phyloP scores from a whole-genome alignment of 495 filamentous ascomycete genomes.

The Neurospora sp. region DNA sequence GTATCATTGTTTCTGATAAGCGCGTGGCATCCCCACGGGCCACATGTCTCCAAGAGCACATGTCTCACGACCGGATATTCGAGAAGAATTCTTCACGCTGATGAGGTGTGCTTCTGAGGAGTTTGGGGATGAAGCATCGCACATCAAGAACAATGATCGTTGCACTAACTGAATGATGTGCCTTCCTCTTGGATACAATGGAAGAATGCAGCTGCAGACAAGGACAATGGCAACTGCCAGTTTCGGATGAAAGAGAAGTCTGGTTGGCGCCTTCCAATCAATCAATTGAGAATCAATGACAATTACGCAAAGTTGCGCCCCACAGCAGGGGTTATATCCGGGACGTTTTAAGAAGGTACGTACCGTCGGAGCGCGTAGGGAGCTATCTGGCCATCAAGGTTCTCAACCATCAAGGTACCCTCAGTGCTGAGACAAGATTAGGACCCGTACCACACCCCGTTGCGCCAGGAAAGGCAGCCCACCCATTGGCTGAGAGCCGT shows the following conservation, averaged over 20 bases:
- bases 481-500: neutral
- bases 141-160: neutral
- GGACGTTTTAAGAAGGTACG: neutral
- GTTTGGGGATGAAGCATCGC: neutral
- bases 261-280: neutral
- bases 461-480: neutral
- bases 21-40: neutral
- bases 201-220: neutral
- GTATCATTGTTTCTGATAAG: neutral
- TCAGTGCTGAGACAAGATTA: neutral
- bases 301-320: neutral
- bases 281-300: neutral
- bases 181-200: neutral
- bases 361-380: neutral
- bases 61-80: neutral
- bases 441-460: neutral
- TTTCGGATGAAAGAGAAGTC: neutral
- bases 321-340: neutral
- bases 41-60: neutral
- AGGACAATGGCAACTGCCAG: neutral
- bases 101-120: neutral
- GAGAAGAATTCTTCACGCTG: neutral
- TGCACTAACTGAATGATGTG: neutral
- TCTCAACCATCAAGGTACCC: neutral
- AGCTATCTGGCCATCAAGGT: neutral